phyloP scores from a whole-genome alignment of 2,329 filamentous ascomycete genomes.

The Lasiodiplodia sp. region DNA sequence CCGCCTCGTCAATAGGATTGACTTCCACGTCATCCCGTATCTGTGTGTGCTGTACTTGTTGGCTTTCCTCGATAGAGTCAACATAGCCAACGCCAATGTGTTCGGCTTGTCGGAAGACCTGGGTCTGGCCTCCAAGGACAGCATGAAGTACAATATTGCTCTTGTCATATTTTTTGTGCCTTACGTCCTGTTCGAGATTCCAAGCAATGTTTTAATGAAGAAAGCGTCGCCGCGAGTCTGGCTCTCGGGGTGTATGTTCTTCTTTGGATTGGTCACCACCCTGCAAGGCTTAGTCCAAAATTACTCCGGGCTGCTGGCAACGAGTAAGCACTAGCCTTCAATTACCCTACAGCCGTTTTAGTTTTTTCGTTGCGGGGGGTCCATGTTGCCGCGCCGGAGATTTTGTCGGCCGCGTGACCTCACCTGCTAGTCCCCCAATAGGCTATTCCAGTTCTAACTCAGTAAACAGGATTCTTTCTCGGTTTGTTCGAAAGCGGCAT shows the following conservation, averaged over 20 bases:
- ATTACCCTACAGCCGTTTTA: not conserved
- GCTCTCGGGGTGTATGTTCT: constrained; percentile 75
- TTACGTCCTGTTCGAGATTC: constrained; percentile 62
- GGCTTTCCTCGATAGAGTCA: constrained; percentile 59
- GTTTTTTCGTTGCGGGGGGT: not conserved
- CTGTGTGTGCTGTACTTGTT: constrained; percentile 60
- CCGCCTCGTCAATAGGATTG: constrained; percentile 54
- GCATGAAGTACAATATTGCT: constrained; percentile 58
- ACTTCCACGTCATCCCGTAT: constrained; percentile 57
- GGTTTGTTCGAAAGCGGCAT: constrained; percentile 64
- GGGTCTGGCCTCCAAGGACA: constrained; percentile 42
- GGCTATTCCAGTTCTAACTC: not conserved
- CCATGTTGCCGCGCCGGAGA: too few relatives aligned
- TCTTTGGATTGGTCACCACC: constrained; percentile 78
- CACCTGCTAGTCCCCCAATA: not conserved
- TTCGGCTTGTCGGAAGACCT: constrained; percentile 58
- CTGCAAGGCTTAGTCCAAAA: constrained; percentile 80
- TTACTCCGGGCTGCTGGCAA: constrained; percentile 78
- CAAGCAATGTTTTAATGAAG: constrained; percentile 60
- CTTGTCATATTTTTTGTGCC: constrained; percentile 63
- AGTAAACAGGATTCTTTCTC: constrained; percentile 70
- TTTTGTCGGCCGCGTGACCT: not conserved
- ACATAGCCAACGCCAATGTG: constrained; percentile 62
- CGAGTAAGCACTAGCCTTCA: constrained; percentile 47
- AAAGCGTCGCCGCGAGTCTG: constrained; percentile 60